Conservation (phyloP, 1,284 basidiomycete species). For the Abortiporus biennis region DNA sequence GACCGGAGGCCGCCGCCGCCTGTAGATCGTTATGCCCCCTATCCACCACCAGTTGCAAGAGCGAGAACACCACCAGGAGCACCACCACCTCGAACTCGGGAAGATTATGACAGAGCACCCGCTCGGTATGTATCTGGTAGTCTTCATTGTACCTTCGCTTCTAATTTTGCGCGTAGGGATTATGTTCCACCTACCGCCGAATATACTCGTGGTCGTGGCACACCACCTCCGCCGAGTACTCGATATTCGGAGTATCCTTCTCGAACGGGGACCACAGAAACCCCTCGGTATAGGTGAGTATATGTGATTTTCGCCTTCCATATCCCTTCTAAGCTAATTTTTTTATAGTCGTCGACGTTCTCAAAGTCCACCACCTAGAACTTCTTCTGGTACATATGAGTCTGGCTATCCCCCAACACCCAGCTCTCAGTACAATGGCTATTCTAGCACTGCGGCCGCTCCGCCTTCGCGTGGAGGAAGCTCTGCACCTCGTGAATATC, state of each 20-base stretch:
- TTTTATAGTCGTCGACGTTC: conserved; percentile 55
- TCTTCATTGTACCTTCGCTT: no score
- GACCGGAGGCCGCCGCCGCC: conserved; percentile 41
- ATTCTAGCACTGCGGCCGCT: conserved; percentile 35
- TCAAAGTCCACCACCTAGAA: conserved; percentile 51
- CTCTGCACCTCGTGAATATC: conserved; percentile 52
- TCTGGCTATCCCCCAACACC: conserved; percentile 34
- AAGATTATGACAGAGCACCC: conserved; percentile 38
- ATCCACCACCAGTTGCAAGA: conserved; percentile 29
- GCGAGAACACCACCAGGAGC: conserved; percentile 42
- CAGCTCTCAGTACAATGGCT: conserved; percentile 36
- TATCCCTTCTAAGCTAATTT: conserved; percentile 7
- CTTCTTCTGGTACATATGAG: conserved; percentile 29
- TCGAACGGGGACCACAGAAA: conserved; percentile 32
- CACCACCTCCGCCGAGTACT: conserved; percentile 39
- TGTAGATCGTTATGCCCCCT: conserved; percentile 31
- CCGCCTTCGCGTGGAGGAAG: conserved; percentile 31
- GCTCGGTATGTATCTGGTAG: no score
- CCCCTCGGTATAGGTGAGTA: conserved; percentile 48
- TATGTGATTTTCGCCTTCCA: conserved; percentile 8
- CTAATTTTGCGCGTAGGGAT: conserved; percentile 37
- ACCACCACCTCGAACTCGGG: conserved; percentile 30
- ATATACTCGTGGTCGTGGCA: conserved; percentile 51
- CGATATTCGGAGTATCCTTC: conserved; percentile 57
- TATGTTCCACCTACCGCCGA: conserved; percentile 38